Evolutionary conservation across 495 filamentous ascomycete species (phyloP).

Genomic region (Pyrenula massariospora): DNA sequence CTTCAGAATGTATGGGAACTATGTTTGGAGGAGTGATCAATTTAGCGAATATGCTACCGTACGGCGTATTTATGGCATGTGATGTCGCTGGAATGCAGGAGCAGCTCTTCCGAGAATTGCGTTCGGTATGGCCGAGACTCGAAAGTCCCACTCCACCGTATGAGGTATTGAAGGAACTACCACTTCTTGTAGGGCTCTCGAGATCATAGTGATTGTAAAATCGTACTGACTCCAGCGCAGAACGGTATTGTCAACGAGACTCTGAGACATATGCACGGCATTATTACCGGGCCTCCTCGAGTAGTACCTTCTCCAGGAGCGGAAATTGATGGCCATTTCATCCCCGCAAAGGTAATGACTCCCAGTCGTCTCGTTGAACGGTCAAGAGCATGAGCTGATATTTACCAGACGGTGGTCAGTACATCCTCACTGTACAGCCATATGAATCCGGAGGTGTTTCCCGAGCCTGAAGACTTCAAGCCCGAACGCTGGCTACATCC

Average conservation of each 20-base stretch:
- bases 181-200: not conserved
- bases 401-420: not conserved
- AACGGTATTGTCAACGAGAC: not conserved
- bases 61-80: not conserved
- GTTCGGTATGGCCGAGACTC: not conserved
- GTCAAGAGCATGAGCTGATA: not conserved
- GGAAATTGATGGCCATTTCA: not conserved
- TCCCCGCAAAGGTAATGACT: not conserved
- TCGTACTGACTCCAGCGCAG: not conserved
- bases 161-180: not conserved
- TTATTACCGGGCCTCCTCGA: not conserved
- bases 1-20: not conserved
- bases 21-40: not conserved
- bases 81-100: not conserved
- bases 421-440: not conserved
- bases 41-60: not conserved
- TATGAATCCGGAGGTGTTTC: constrained; percentile 1
- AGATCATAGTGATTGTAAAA: too few relatives aligned
- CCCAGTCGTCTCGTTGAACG: not conserved
- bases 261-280: not conserved
- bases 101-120: not conserved
- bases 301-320: not conserved
- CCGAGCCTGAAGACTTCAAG: constrained; percentile 6
- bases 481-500: not conserved
- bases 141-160: not conserved